Base-by-base conservation (phyloP, 352 stramenopile genomes). In the Thalassiosira mediterranea region DNA sequence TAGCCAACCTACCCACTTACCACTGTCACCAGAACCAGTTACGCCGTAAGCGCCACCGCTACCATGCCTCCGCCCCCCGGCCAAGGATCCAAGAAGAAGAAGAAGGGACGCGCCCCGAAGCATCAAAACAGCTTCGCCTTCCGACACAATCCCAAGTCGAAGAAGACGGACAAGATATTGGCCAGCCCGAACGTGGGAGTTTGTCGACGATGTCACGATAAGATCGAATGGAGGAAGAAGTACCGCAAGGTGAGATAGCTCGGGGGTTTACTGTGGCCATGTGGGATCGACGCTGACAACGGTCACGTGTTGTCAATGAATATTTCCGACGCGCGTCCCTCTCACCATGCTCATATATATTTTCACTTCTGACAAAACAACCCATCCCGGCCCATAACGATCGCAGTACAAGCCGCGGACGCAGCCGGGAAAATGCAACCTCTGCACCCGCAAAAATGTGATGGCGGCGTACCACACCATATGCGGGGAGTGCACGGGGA, bases 171-270 rank as follows among this genome's bases (percentile, higher is more conserved):
- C 62, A 92, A 94, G 51, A 98, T 98, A 64, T 72, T 98, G 52
- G 86, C 87, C 2, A 89, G 93, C 60, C 94, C 94, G 1, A 98
- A 97, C 82, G 84, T 94, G 26, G 95, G 96, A 0, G 89, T 98
- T 15, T 98, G 96, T 80, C 86, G 95, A 52, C 90, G 95, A 54
- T 98, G 96, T 87, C 87, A 95, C 63, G 94, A 97, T 51, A 96
- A 98, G 86, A 98, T 98, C 73, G 96, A 98, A 81, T 99, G 97
- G 97, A 89, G 95, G 66, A 99, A 99, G 90, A 97, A 98, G 79
- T 99, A 98, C 88, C 93, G 97, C 81, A 99, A 99, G 70, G 70
- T 73, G 21, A 23, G 57, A n/a, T n/a, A n/a, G n/a, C n/a, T n/a
- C n/a, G n/a, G n/a, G n/a, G n/a, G n/a, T n/a, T n/a, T n/a, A n/a